Evolutionary conservation across 208 protist species (phyloP).

Genomic region (Leishmania turanica): DNA sequence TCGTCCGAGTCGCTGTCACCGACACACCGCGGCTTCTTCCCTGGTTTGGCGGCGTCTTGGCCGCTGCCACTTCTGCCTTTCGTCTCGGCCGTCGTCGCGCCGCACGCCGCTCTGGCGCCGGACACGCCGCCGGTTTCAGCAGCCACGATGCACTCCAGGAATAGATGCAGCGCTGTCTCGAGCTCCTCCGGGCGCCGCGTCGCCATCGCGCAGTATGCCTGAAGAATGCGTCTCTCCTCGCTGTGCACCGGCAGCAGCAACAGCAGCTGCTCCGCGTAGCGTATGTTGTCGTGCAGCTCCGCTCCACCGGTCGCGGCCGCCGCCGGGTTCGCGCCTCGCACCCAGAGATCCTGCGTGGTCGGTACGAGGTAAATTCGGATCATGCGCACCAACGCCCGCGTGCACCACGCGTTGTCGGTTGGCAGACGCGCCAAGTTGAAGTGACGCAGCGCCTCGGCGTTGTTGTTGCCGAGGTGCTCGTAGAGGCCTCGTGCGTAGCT

Average conservation of each 20-base stretch:
- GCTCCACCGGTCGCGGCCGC: slow-evolving; percentile 4
- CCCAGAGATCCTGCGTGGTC: slow-evolving; percentile 78
- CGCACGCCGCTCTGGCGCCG: background rate
- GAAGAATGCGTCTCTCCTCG: slow-evolving; percentile 68
- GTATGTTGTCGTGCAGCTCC: slow-evolving; percentile 78
- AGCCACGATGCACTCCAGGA: slow-evolving; percentile 44
- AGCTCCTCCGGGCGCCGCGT: slow-evolving; percentile 56
- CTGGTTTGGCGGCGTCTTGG: background rate
- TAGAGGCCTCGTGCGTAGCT: slow-evolving; percentile 90
- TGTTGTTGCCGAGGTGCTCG: slow-evolving; percentile 69
- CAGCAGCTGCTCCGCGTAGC: slow-evolving; percentile 84
- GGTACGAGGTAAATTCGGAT: slow-evolving; percentile 95
- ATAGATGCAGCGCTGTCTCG: slow-evolving; percentile 80
- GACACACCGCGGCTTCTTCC: background rate
- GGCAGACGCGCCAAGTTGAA: slow-evolving; percentile 91
- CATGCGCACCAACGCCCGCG: slow-evolving; percentile 87
- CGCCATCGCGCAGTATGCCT: slow-evolving; percentile 78
- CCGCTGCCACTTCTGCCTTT: background rate
- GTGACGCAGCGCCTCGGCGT: slow-evolving; percentile 83
- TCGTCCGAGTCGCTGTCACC: slow-evolving; percentile 25
- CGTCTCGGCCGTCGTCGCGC: background rate
- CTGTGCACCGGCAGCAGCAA: slow-evolving; percentile 65
- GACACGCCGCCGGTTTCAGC: slow-evolving; percentile 23
- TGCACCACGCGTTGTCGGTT: slow-evolving; percentile 81
- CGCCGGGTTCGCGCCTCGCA: slow-evolving; percentile 41